These are phyloP conservation scores for Apiotrichum porosum DNA, from an alignment of 1,284 basidiomycete genomes.

Conservation along the genomic window DNA sequence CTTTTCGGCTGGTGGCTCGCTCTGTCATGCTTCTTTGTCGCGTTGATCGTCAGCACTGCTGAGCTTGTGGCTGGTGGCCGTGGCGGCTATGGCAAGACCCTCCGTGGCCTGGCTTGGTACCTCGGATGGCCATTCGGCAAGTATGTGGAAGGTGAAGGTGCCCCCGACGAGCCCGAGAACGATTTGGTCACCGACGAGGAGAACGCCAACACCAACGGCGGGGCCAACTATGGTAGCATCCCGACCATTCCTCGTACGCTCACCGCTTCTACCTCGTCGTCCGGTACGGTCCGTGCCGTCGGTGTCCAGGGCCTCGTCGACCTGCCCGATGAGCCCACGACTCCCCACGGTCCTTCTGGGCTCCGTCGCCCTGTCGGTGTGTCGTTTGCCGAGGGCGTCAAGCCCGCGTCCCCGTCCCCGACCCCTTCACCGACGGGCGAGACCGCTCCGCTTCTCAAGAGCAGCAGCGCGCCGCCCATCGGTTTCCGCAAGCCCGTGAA, in stretches of 20 bases:
- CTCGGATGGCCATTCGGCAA: slow-evolving; percentile 98
- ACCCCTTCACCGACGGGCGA: slow-evolving; percentile 19
- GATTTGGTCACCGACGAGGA: slow-evolving; percentile 11
- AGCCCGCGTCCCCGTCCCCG: slow-evolving; percentile 4
- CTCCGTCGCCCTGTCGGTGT: slow-evolving; percentile 24
- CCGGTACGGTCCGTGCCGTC: slow-evolving; percentile 18
- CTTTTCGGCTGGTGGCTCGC: slow-evolving; percentile 91
- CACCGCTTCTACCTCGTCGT: slow-evolving; percentile 8
- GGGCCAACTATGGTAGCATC: background rate
- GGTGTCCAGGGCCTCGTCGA: no score
- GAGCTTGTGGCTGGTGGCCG: slow-evolving; percentile 60
- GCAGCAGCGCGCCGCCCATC: slow-evolving; percentile 7
- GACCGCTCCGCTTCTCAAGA: slow-evolving; percentile 29
- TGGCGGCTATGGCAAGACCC: slow-evolving; percentile 73
- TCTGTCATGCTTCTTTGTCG: slow-evolving; percentile 62
- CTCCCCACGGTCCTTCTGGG: background rate
- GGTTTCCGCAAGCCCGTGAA: slow-evolving; percentile 37
- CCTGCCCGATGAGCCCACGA: slow-evolving; percentile 1
- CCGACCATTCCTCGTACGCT: background rate
- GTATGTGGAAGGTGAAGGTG: slow-evolving; percentile 84
- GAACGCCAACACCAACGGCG: background rate
- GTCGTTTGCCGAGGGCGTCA: slow-evolving; percentile 32
- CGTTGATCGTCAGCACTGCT: slow-evolving; percentile 64
- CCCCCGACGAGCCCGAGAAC: slow-evolving; percentile 29
- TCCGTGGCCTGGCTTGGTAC: slow-evolving; percentile 93